Base-by-base conservation (phyloP, 805 yeast species). In the Starmerella lactis-condensi region DNA sequence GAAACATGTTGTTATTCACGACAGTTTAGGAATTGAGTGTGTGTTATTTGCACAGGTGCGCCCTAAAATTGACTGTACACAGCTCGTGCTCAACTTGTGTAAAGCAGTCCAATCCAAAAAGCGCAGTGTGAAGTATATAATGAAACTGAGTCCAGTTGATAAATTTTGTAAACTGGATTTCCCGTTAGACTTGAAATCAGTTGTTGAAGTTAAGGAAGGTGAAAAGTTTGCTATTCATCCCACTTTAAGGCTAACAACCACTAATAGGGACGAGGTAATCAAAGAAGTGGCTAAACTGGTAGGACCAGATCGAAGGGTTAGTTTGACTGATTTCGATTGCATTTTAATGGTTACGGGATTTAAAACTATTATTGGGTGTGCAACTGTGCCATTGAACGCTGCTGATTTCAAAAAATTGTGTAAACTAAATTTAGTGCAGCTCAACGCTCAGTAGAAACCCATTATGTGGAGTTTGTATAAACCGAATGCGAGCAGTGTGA, bases 281-380 rank as follows among this genome's bases (percentile, higher is more conserved):
- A 67, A 63, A 22, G 60, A 68, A 9, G 64, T 83, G 6, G 93
- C 92, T 3, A 68, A 64, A 19, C 54, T 64, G 26, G 82, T 79
- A 1, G 85, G 85, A 1, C 59, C 64, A 28, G 72, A 68, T 4
- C 93, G 81, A 50, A 58, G 54, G 22, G 92, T 89, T 11, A 91
- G 82, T 49, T 62, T 89, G 51, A 77, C 78, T 45, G 55, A 69
- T 9, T 79, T 68, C 46, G 92, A 83, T 38, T 72, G 73, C 47
- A 57, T 89, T 43, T 67, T 89, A 29, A 48, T 85, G 31, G 75
- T 89, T 3, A 93, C 81, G 51, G 77, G 94, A 48, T 85, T 74
- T 56, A 85, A 83, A 57, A 75, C 69, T 39, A 76, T 77, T 38
- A 65, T 89, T 21, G 98, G 98, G 5, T 71, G 79, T 67, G 63